phyloP scores from a whole-genome alignment of 176 grass and related monocot genomes.

The Triticum monococcum region DNA sequence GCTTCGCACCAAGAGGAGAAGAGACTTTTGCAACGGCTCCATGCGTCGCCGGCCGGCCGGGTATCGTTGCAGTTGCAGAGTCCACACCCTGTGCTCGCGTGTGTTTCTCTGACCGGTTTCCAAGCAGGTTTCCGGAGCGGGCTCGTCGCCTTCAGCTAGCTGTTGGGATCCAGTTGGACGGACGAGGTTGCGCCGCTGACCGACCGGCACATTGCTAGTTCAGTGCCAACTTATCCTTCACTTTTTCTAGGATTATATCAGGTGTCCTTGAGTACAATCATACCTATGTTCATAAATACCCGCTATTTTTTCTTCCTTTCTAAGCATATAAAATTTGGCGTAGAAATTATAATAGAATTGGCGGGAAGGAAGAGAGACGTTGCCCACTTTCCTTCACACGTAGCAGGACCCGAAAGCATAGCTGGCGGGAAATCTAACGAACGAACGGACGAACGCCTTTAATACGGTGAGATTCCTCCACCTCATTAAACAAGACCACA shows the following conservation, averaged over 20 bases:
- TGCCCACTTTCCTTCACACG: background rate
- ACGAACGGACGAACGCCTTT: slow-evolving; percentile 25
- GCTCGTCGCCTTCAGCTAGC: background rate
- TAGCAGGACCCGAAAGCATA: background rate
- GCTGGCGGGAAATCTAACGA: slow-evolving; percentile 36
- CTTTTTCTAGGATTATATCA: background rate
- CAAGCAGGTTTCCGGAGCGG: background rate
- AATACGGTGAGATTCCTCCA: slow-evolving; percentile 2
- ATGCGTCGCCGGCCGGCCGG: background rate
- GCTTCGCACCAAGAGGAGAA: background rate
- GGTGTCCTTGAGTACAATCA: background rate
- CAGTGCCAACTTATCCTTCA: background rate
- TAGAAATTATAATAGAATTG: background rate
- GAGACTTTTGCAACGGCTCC: background rate
- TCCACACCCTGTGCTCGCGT: background rate
- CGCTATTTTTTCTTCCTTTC: background rate
- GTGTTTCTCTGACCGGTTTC: background rate
- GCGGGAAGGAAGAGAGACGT: background rate
- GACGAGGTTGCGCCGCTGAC: background rate
- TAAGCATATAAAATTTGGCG: too few relatives aligned
- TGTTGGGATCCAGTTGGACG: background rate
- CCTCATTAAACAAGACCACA: slow-evolving; percentile 4
- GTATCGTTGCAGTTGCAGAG: background rate
- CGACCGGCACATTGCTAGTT: background rate
- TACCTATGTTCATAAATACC: background rate